phyloP scores from a whole-genome alignment of 768 basidiomycete species.

The Mycena rosella region DNA sequence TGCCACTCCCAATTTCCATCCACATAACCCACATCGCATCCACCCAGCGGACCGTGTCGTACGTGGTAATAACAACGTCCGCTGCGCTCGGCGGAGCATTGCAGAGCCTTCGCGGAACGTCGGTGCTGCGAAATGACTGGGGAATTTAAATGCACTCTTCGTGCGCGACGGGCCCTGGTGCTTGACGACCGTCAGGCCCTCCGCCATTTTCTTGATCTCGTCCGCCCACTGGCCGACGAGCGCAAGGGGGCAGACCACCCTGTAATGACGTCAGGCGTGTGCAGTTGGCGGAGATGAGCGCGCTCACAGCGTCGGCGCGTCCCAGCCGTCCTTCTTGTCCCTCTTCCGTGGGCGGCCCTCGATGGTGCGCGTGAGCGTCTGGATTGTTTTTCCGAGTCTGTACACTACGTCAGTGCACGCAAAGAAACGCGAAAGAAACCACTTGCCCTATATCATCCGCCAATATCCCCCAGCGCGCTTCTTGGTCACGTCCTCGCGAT shows the following conservation, averaged over 20 bases:
- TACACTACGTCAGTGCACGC: not conserved
- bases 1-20: not conserved
- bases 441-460: constrained; percentile 92
- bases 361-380: constrained; percentile 88
- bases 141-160: constrained; percentile 60
- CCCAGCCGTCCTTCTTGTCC: constrained; percentile 81
- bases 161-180: constrained; percentile 88
- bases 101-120: constrained; percentile 68
- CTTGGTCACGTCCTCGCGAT: constrained; percentile 75
- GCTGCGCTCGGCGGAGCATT: constrained; percentile 66
- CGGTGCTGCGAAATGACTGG: not conserved
- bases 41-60: constrained; percentile 84
- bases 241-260: constrained; percentile 89
- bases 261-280: constrained; percentile 46
- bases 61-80: constrained; percentile 91
- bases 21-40: not conserved
- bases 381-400: constrained; percentile 92
- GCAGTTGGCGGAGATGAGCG: constrained; percentile 2
- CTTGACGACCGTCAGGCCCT: constrained; percentile 75
- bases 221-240: constrained; percentile 93
- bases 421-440: not conserved
- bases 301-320: constrained; percentile 76
- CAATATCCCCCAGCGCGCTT: constrained; percentile 87
- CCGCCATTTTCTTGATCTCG: constrained; percentile 82
- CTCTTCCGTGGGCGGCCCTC: constrained; percentile 80